Evolutionary conservation across 208 protist genomes (phyloP), one percentile per base, ranked within the genome.

Genomic region (Leishmania tropica): DNA sequence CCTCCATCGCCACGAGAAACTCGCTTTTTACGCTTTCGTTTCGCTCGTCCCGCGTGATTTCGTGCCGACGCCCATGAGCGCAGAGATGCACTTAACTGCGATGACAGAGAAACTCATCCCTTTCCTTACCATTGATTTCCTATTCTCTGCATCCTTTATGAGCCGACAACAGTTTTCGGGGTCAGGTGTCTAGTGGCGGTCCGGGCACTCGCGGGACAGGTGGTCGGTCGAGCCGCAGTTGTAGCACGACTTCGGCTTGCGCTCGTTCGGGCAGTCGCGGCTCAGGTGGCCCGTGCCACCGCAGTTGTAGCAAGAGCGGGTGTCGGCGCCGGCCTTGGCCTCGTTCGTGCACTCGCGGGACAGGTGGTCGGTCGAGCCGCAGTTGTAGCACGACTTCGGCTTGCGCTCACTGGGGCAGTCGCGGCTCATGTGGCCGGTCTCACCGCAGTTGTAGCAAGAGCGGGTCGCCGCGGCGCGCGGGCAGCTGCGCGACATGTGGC

Each of bases 141-240:
- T 40, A 31, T 67, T 21, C 11, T 21, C 62, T 31, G 62, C 62
- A 7, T 40, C n/a, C 21, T 67, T 35, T 67, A 31, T n/a, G 31
- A 37, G 62, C 40, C 31, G 31, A 37, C 28, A 40, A 67, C 13
- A 37, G 7, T 37, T 19, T 3, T 19, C 31, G 28, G 17, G 28
- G 62, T 11, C 24, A 71, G 51, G 19, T 13, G 56, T 79, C 79
- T 83, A 80, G 80, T 93, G 62, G 81, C 79, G 74, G 72, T 85
- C 90, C 81, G 86, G 92, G 89, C 92, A 95, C 48, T 95, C 88
- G 87, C 89, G 87, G 53, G 81, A 86, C 75, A 92, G 73, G 88
- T 97, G 95, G 64, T 93, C 95, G n/a, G 91, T 83, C 79, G 94
- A 64, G 54, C 90, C 88, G 84, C 94, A 97, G 83, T 89, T 88